Base-by-base conservation (phyloP, 768 basidiomycete species). In the Hygrophorus russula region DNA sequence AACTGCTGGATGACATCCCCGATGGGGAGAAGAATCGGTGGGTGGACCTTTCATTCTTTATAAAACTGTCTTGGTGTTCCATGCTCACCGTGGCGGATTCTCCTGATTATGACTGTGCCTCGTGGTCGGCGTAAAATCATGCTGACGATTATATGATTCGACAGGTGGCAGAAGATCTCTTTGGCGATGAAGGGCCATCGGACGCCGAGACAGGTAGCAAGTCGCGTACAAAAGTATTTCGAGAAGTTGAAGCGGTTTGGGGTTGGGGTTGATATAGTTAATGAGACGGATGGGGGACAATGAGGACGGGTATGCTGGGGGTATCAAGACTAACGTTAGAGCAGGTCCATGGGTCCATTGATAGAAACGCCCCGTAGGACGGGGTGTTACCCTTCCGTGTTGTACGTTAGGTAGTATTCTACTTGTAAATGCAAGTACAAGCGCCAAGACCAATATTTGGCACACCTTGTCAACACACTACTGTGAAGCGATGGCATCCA, bases 211-310 rank as follows among this genome's bases (percentile, higher is more conserved):
- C 87, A 90, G 64, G 87, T 90, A n/a, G 85, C 85, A 30, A 87
- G 83, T 63, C 73, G 85, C 13, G 86, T 90, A 42, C 87, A 90
- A 53, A 90, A 90, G 60, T 89, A 88, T 59, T 81, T 86, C 57
- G 82, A 82, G 57, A 89, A 88, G 66, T 58, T 89, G 58, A 85
- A 80, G 62, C 72, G 73, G 49, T 87, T 78, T 58, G 84, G 85
- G 29, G 53, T 81, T 39, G 71, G 52, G 11, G 42, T 55, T 13
- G 44, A 49, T 35, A 46, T 27, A 33, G 31, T 24, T 10, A 15
- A 29, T 6, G 29, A 15, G 46, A 11, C 10, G 41, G 13, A 1
- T 20, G 32, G n/a, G n/a, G n/a, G n/a, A n/a, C n/a, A 34, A 17
- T 42, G 37, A 39, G 17, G 42, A 32, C 8, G 28, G 19, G 44